A percentile compares a stretch with the other conserved stretches of the same genome.
Evolutionary conservation across 108 stramenopile species (phyloP).

Genomic region (Nannochloropsis salina): DNA sequence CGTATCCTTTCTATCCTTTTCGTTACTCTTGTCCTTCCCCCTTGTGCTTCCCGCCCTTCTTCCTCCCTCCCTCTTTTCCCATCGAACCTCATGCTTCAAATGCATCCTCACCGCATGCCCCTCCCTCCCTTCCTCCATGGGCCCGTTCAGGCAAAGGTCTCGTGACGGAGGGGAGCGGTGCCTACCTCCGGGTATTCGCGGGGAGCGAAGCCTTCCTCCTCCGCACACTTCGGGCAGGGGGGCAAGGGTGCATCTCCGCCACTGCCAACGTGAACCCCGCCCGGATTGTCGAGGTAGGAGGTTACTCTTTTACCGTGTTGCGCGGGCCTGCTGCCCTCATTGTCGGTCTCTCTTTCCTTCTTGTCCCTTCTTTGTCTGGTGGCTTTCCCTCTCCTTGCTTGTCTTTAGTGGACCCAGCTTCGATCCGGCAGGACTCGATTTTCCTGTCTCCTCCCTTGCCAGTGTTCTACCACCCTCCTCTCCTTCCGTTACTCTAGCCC

Average conservation of each 20-base stretch:
- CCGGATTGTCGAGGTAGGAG: background rate
- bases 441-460: too few relatives aligned
- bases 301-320: background rate
- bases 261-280: background rate
- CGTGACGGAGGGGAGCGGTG: background rate
- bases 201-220: slow-evolving; percentile 14
- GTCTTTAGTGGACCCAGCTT: too few relatives aligned
- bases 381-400: too few relatives aligned
- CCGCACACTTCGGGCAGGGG: background rate
- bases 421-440: too few relatives aligned
- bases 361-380: background rate
- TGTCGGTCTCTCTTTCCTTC: background rate
- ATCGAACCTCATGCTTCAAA: too few relatives aligned
- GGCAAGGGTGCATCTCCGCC: slow-evolving; percentile 1
- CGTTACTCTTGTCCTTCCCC: background rate
- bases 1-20: background rate
- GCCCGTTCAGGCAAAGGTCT: background rate
- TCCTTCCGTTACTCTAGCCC: too few relatives aligned
- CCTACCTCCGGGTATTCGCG: background rate
- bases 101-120: too few relatives aligned
- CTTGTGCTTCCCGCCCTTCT: background rate
- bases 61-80: background rate
- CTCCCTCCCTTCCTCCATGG: background rate
- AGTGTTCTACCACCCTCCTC: too few relatives aligned
- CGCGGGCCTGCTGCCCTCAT: background rate